Evolutionary conservation across 1,284 basidiomycete species (phyloP), one percentile per base, ranked within the genome.

Genomic region (Cryptococcus sp.): DNA sequence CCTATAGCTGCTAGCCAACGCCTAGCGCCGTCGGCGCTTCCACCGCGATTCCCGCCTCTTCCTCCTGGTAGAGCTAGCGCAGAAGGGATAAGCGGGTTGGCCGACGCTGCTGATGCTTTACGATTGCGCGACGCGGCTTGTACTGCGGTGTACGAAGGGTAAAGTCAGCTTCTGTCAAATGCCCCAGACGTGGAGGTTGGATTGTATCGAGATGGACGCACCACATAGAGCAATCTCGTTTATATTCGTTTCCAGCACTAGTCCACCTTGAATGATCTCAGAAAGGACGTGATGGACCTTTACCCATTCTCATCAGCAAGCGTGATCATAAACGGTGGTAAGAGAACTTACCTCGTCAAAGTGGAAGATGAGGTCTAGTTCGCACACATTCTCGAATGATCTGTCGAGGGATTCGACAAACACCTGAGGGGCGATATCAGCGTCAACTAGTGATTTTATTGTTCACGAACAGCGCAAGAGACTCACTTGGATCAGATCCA

Each of bases 321-420:
- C 46, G 8, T 11, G 19, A 39, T 29, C n/a, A 38, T 47, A 34
- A 13, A 5, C 43, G 44, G 41, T 13, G 13, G 40, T 37, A 25
- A 23, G 15, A 15, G 37, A 41, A 70, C 82, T 43, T 61, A 93
- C 94, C 82, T 98, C 91, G 76, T 99, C 95, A 70, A 97, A 99
- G 79, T 98, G 93, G 78, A 99, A 99, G 57, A 99, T 95, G 25
- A 99, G 83, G 76, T 99, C 96, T 46, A 99, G 83, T 79, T 99
- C 96, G 80, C 96, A 99, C 0, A 99, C 96, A 70, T 98, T 98
- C 80, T 97, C 93, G 73, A 99, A 99, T 23, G 91, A 88, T 46
- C 92, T 83, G 76, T 99, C 96, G 26, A 99, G 82, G 0, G 91
- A 89, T 80, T 99, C 96, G 48, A 99, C 96, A 72, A 99, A 93